These are phyloP conservation scores for Lotus japonicus DNA, from an alignment of 306 rosid species.

Conservation along the genomic window DNA sequence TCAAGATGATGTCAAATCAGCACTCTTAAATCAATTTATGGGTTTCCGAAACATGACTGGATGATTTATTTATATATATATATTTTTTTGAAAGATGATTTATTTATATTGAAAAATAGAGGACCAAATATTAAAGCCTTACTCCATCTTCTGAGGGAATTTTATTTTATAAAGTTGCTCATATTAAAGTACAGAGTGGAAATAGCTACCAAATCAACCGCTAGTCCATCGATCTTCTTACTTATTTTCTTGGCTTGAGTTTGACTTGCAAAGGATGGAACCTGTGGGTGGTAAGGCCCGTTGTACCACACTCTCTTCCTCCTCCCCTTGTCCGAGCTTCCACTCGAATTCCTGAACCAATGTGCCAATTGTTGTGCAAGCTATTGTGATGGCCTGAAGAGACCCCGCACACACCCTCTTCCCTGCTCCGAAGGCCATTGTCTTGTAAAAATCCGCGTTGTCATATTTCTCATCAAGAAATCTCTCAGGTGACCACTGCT, in stretches of 20 bases:
- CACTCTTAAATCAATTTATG: no score
- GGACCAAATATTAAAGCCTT: no score
- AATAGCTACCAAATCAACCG: no score
- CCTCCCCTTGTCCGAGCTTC: slow-evolving; percentile 62
- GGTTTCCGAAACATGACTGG: no score
- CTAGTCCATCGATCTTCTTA: no score
- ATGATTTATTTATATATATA: no score
- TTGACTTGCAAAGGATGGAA: slow-evolving; percentile 56
- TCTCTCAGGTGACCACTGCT: slow-evolving; percentile 81
- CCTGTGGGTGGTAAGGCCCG: slow-evolving; percentile 78
- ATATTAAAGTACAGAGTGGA: no score
- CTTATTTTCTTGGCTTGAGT: slow-evolving; percentile 43
- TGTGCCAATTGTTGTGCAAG: slow-evolving; percentile 58
- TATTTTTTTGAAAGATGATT: no score
- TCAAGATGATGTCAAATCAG: no score
- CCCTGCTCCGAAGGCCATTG: slow-evolving; percentile 97
- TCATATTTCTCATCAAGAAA: slow-evolving; percentile 67
- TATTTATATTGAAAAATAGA: no score
- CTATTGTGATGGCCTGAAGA: slow-evolving; percentile 66
- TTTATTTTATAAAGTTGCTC: background rate
- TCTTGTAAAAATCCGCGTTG: slow-evolving; percentile 58
- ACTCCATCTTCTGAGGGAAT: no score
- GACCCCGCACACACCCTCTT: slow-evolving; percentile 89
- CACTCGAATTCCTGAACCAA: slow-evolving; percentile 78
- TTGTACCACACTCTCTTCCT: slow-evolving; percentile 65